Evolutionary conservation across 345 rosid species (phyloP), one percentile per base, ranked within the genome.

Genomic region (Aquilaria malaccensis): DNA sequence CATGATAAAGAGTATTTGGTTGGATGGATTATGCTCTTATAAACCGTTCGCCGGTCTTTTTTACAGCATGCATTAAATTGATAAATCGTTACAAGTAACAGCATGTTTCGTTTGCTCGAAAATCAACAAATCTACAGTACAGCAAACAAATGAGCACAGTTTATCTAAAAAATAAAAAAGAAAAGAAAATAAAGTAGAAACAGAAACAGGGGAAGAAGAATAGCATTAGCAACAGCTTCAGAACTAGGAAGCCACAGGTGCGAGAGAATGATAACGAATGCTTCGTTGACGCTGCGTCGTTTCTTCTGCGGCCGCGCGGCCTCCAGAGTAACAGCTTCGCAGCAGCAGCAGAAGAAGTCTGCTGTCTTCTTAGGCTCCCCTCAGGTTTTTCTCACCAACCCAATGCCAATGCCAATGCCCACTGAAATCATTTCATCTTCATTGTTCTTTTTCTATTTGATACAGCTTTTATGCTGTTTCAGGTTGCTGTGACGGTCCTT

Each of bases 281-380:
- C 79, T 22, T 56, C 80, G 6, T 51, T 74, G 64, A 65, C 72
- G 74, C 75, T 88, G 1, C 91, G 98, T 61, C 94, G 98, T 68
- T 79, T 89, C 76, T 76, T 76, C 76, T 84, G 90, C 77, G 75
- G 50, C 67, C 72, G 61, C 45, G 52, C 70, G 54, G 47, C 58
- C 3, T 6, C 74, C 46, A 4, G 78, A 60, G 62, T 74, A 11
- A 10, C 76, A 9, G 43, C 84, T 66, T 61, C 77, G 4, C 49
- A 60, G 53, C 70, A 0, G 15, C 76, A 49, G 72, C 83, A 72
- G 83, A 89, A 84, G 78, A 90, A 80, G 68, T 72, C 90, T 7
- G 85, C 89, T 46, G 86, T 90, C 72, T 90, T 94, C 83, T 59
- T 94, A 63, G 99, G 97, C 62, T 85, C 99, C 71, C 97, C 98